Conservation (phyloP, 2,329 filamentous ascomycete species). For the Xylaria multiplex region DNA sequence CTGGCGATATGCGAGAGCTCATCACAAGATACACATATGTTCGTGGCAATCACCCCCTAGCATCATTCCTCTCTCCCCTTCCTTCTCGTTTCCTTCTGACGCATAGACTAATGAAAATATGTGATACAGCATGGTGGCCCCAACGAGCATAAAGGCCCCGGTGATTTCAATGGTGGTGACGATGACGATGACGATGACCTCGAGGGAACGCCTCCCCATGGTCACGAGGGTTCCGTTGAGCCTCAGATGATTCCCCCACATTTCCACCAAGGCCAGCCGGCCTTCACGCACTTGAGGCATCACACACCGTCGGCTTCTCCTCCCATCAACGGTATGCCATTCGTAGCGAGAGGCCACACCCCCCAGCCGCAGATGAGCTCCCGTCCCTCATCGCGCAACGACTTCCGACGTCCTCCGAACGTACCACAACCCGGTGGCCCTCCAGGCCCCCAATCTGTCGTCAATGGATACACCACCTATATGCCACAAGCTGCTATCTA, state of each 20-base stretch:
- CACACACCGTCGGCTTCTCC: conserved; percentile 87
- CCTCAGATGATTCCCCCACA: conserved; percentile 75
- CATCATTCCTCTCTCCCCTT: not conserved
- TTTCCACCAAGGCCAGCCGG: conserved; percentile 73
- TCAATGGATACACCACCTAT: conserved; percentile 80
- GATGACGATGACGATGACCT: conserved; percentile 86
- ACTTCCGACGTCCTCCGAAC: conserved; percentile 79
- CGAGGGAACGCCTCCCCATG: conserved; percentile 76
- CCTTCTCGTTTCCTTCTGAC: not conserved
- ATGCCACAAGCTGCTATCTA: conserved; percentile 89
- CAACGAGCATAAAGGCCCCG: conserved; percentile 95
- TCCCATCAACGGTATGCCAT: conserved; percentile 82
- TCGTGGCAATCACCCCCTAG: conserved; percentile 54
- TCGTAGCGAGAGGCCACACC: conserved; percentile 78
- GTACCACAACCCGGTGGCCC: conserved; percentile 73
- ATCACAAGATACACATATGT: conserved; percentile 91
- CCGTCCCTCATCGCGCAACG: conserved; percentile 81
- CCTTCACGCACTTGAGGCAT: conserved; percentile 85
- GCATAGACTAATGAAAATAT: conserved; percentile 32
- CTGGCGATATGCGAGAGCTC: conserved; percentile 89
- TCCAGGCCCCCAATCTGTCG: conserved; percentile 67
- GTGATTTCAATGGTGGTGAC: conserved; percentile 89
- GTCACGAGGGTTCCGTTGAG: conserved; percentile 63
- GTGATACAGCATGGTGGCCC: conserved; percentile 82
- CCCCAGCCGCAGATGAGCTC: conserved; percentile 82